phyloP scores from a whole-genome alignment of 805 yeast genomes.

The Barnettozyma siamensis region DNA sequence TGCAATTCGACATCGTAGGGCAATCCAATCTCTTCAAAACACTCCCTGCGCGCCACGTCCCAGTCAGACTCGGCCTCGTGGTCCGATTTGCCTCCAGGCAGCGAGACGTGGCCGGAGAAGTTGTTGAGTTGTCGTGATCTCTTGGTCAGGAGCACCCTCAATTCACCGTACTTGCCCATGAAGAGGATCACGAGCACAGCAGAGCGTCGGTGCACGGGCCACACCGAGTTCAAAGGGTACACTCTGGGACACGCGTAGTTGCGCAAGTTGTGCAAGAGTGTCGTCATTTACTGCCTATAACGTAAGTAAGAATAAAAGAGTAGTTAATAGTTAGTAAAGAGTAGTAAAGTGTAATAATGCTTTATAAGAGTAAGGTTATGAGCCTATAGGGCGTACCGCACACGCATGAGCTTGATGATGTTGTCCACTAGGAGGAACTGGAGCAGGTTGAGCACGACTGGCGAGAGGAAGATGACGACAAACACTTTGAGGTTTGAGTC shows the following conservation, averaged over 20 bases:
- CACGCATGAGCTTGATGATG: slow-evolving; percentile 44
- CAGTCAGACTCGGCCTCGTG: slow-evolving; percentile 56
- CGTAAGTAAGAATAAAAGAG: too few species aligned
- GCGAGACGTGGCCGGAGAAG: slow-evolving; percentile 86
- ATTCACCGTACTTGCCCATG: slow-evolving; percentile 64
- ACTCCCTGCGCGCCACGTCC: slow-evolving; percentile 75
- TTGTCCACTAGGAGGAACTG: slow-evolving; percentile 71
- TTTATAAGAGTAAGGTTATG: too few species aligned
- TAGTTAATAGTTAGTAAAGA: too few species aligned
- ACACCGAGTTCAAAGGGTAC: slow-evolving; percentile 38
- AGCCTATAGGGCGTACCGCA: slow-evolving; percentile 3
- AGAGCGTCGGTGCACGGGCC: slow-evolving; percentile 75
- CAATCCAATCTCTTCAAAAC: slow-evolving; percentile 82
- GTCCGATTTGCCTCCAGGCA: slow-evolving; percentile 95
- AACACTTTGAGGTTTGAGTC: slow-evolving; percentile 81
- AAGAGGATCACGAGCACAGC: slow-evolving; percentile 75
- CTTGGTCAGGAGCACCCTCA: slow-evolving; percentile 73
- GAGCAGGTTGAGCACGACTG: slow-evolving; percentile 65
- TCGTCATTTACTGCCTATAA: not conserved
- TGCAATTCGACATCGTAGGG: slow-evolving; percentile 40
- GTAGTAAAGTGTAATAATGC: too few species aligned
- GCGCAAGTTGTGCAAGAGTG: slow-evolving; percentile 16
- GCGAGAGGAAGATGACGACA: slow-evolving; percentile 80
- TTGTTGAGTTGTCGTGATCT: slow-evolving; percentile 62
- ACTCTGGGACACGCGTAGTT: slow-evolving; percentile 11